Conservation (phyloP, 2,329 filamentous ascomycete species). For the Aspergillus sp. region DNA sequence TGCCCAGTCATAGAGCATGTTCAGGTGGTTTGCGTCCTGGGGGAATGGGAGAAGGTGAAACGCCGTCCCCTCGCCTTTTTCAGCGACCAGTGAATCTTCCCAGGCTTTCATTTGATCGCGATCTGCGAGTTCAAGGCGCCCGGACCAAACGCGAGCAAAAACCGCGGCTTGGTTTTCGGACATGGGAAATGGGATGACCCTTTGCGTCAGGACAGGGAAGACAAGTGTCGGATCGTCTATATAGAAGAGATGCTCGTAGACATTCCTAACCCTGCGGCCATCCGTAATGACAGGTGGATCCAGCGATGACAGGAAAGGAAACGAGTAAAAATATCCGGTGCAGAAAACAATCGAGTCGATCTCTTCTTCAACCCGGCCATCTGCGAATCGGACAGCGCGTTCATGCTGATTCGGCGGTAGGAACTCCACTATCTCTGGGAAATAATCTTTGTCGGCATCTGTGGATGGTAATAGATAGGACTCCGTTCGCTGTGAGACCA, state of each 20-base stretch:
- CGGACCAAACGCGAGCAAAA: slow-evolving; percentile 67
- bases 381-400: slow-evolving; percentile 55
- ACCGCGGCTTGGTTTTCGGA: slow-evolving; percentile 71
- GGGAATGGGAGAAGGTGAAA: slow-evolving; percentile 50
- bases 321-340: slow-evolving; percentile 80
- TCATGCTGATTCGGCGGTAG: slow-evolving; percentile 42
- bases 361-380: slow-evolving; percentile 54
- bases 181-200: slow-evolving; percentile 79
- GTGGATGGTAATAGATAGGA: slow-evolving; percentile 34
- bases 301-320: slow-evolving; percentile 56
- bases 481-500: slow-evolving; percentile 53
- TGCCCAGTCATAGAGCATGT: slow-evolving; percentile 37
- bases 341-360: slow-evolving; percentile 76
- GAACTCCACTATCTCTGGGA: slow-evolving; percentile 46
- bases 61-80: slow-evolving; percentile 38
- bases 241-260: slow-evolving; percentile 74
- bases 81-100: slow-evolving; percentile 42
- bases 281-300: slow-evolving; percentile 52
- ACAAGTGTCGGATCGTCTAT: slow-evolving; percentile 66
- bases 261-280: slow-evolving; percentile 59
- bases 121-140: slow-evolving; percentile 56
- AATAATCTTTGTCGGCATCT: slow-evolving; percentile 47
- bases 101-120: slow-evolving; percentile 57
- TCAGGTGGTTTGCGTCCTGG: slow-evolving; percentile 37
- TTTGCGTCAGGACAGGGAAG: slow-evolving; percentile 66